A percentile compares a stretch with the other conserved stretches of the same genome.
These are phyloP conservation scores for Coelastrella sp. DNA, from an alignment of 139 green algal genomes.

Conservation along the genomic window DNA sequence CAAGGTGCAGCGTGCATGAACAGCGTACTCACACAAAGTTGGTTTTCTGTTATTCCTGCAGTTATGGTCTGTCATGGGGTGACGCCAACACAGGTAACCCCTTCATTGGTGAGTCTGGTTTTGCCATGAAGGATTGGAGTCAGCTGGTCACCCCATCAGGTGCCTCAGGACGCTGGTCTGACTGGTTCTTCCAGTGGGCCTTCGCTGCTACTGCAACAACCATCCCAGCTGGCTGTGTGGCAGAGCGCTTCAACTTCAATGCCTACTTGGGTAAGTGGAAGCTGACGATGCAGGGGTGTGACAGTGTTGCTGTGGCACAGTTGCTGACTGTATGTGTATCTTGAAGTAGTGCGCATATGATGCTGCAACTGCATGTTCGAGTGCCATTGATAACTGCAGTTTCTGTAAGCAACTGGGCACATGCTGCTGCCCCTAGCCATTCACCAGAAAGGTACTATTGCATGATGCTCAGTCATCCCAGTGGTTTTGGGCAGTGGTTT, in stretches of 20 bases:
- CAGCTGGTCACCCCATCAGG: not conserved
- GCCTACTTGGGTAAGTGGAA: slow-evolving; percentile 62
- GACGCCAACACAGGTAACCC: slow-evolving; percentile 56
- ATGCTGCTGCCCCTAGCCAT: too few relatives aligned
- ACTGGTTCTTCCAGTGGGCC: slow-evolving; percentile 83
- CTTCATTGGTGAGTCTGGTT: slow-evolving; percentile 73
- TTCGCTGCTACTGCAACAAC: slow-evolving; percentile 79
- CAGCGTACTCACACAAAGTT: not conserved
- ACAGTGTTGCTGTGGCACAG: not conserved
- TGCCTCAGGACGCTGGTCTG: slow-evolving; percentile 49
- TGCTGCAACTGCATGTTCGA: too few relatives aligned
- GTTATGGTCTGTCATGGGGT: slow-evolving; percentile 80
- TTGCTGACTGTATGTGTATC: too few relatives aligned
- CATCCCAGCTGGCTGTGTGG: slow-evolving; percentile 77
- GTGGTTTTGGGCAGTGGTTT: too few relatives aligned
- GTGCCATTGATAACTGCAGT: too few relatives aligned
- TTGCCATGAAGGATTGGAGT: slow-evolving; percentile 53
- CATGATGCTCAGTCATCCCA: too few relatives aligned
- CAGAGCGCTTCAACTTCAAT: slow-evolving; percentile 80
- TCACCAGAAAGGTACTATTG: too few relatives aligned
- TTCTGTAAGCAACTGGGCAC: too few relatives aligned
- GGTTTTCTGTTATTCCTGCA: slow-evolving; percentile 7
- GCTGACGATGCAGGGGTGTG: not conserved
- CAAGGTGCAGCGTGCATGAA: not conserved
- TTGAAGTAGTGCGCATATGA: too few relatives aligned